phyloP scores from a whole-genome alignment of 1,284 basidiomycete genomes.

The Apiotrichum porosum region DNA sequence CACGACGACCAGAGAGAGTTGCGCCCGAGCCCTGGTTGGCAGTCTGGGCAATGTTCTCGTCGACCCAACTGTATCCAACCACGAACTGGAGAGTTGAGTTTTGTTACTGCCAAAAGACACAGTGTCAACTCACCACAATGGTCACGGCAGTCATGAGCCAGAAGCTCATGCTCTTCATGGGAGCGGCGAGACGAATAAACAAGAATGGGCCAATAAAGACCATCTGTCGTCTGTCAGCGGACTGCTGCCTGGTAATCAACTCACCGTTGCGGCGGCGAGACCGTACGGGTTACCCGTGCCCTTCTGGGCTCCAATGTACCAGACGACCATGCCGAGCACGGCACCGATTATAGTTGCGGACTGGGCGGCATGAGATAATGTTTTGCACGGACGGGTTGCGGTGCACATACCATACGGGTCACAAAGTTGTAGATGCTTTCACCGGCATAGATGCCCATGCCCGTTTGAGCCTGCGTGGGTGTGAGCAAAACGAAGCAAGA shows the following conservation, averaged over 20 bases:
- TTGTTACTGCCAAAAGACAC: too few relatives aligned
- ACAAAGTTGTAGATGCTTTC: slow-evolving; percentile 59
- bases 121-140: slow-evolving; percentile 26
- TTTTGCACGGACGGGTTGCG: too few relatives aligned
- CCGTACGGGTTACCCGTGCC: slow-evolving; percentile 60
- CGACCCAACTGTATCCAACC: slow-evolving; percentile 61
- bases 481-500: too few relatives aligned
- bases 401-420: slow-evolving; percentile 48
- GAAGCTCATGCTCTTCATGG: slow-evolving; percentile 47
- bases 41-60: slow-evolving; percentile 53
- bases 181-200: slow-evolving; percentile 56
- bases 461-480: slow-evolving; percentile 56
- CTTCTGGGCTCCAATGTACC: slow-evolving; percentile 54
- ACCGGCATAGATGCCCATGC: slow-evolving; percentile 59
- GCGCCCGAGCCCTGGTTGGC: slow-evolving; percentile 57
- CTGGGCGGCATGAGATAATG: too few relatives aligned
- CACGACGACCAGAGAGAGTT: slow-evolving; percentile 56
- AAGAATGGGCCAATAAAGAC: slow-evolving; percentile 56
- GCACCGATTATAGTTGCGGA: slow-evolving; percentile 53
- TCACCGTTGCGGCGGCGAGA: slow-evolving; percentile 54
- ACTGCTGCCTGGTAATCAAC: too few relatives aligned
- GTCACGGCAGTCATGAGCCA: slow-evolving; percentile 47
- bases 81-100: slow-evolving; percentile 33
- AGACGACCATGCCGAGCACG: slow-evolving; percentile 55
- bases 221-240: slow-evolving; percentile 30